Evolutionary conservation across 192 early-diverging fungal species (phyloP).

Genomic region (Coemansia sp.): DNA sequence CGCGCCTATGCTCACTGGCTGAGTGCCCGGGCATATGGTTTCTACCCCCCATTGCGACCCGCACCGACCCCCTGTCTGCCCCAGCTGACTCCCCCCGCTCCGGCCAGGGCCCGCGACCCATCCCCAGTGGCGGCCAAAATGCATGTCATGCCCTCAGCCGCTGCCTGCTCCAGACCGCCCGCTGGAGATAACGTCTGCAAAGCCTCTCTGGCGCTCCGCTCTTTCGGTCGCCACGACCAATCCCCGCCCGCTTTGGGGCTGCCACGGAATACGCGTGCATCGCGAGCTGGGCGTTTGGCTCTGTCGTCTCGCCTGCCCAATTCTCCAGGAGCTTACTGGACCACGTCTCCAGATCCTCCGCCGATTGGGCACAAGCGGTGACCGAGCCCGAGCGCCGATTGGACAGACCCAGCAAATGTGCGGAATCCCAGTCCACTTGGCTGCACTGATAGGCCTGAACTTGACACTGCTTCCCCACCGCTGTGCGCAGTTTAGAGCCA

Average conservation of each 20-base stretch:
- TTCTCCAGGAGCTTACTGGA: neutral
- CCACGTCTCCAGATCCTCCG: neutral
- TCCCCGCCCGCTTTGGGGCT: slow-evolving; percentile 10
- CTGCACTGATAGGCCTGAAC: neutral
- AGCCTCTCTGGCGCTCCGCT: slow-evolving; percentile 13
- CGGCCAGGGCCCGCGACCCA: slow-evolving; percentile 6
- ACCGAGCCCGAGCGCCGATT: neutral
- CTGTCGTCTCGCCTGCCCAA: neutral
- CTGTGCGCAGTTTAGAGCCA: neutral
- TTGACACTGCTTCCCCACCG: neutral
- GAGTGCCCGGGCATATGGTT: slow-evolving; percentile 6
- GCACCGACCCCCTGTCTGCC: neutral
- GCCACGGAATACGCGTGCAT: slow-evolving; percentile 3
- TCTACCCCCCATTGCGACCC: slow-evolving; percentile 2
- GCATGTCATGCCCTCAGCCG: neutral
- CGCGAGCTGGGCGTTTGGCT: neutral
- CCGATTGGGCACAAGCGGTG: neutral
- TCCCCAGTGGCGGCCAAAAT: slow-evolving; percentile 12
- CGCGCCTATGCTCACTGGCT: slow-evolving; percentile 20
- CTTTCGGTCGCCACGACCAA: slow-evolving; percentile 11
- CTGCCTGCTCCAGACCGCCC: slow-evolving; percentile 11
- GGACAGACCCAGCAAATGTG: neutral
- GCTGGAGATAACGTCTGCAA: slow-evolving; percentile 17
- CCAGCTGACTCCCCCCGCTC: slow-evolving; percentile 6
- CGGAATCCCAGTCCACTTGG: neutral